These are phyloP conservation scores for Marchantia polymorpha DNA, from an alignment of 225 moss, liverwort and hornwort genomes.

Conservation along the genomic window DNA sequence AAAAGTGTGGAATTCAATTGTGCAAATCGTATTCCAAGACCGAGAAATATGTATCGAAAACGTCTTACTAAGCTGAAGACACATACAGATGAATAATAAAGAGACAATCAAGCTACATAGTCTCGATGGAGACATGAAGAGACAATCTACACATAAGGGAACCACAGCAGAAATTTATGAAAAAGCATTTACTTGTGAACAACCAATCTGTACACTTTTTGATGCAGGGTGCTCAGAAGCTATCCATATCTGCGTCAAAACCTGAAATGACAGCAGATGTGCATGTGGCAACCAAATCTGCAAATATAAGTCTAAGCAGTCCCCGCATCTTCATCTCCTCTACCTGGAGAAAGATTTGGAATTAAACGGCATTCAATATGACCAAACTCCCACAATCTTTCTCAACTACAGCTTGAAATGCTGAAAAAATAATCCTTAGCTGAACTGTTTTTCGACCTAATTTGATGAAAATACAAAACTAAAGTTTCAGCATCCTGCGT, in stretches of 20 bases:
- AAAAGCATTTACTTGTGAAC: constrained; percentile 15
- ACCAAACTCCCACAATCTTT: constrained; percentile 8
- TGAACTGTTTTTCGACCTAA: not conserved
- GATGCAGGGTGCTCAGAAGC: constrained; percentile 15
- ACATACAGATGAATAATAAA: too few relatives aligned
- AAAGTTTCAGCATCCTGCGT: not conserved
- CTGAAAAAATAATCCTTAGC: constrained; percentile 16
- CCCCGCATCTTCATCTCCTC: constrained; percentile 17
- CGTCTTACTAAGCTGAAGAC: too few relatives aligned
- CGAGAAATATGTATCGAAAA: too few relatives aligned
- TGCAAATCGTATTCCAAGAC: too few relatives aligned
- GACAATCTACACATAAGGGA: too few relatives aligned
- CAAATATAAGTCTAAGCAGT: not conserved
- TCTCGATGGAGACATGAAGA: too few relatives aligned
- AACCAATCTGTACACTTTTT: constrained; percentile 21
- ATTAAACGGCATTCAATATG: not conserved
- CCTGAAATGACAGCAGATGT: constrained; percentile 2
- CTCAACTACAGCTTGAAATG: constrained; percentile 6
- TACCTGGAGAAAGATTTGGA: not conserved
- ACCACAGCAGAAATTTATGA: not conserved
- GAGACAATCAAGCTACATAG: too few relatives aligned
- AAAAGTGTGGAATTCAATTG: too few relatives aligned
- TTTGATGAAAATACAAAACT: not conserved
- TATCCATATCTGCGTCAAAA: not conserved
- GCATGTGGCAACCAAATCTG: constrained; percentile 1